Base-by-base conservation (phyloP, 345 rosid genomes). In the Durio zibethinus region DNA sequence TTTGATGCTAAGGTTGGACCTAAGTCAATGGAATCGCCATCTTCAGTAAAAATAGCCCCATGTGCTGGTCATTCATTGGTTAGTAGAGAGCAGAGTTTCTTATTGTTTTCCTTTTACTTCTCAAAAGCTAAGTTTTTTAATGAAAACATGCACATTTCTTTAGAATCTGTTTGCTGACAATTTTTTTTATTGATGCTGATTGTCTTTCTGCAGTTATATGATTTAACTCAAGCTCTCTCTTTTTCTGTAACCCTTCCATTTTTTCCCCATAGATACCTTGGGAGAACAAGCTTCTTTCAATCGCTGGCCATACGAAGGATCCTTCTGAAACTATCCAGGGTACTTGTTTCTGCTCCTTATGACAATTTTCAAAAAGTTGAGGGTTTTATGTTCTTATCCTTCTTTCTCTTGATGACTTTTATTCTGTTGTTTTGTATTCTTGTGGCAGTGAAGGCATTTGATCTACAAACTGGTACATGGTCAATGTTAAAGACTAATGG, bases 11-110 rank as follows among this genome's bases (percentile, higher is more conserved):
- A 91, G 87, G 80, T 60, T 80, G 91, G 75, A 59, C 73, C 84
- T 77, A 94, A 89, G 74, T 80, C 93, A 33, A 77, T 77, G 36
- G 95, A 92, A 77, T 82, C 88, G 6, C 81, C 84, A 27, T 66
- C 92, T 79, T 88, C 85, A 29, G 78, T 85, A 45, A 72, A 84
- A 54, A 68, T 89, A 73, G 80, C 89, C 77, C 88, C 97, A 65
- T 97, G 99, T 84, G 98, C 99, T 73, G 99, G 99, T 83, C 99
- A 92, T 89, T 91, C 97, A 36, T 83, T 97, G 98, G 99, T 97
- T 76, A 85, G 98, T 87, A 27, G 21, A 57, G 45, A 50, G 47
- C 59, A 65, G 52, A 47, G 21, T 74, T 76, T 79, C 67, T 43
- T 10, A 81, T 47, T 27, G 2, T 61, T 79, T 69, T 52, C 45